These are phyloP conservation scores for Coffea canephora DNA, from an alignment of 257 asterid genomes.

Conservation along the genomic window DNA sequence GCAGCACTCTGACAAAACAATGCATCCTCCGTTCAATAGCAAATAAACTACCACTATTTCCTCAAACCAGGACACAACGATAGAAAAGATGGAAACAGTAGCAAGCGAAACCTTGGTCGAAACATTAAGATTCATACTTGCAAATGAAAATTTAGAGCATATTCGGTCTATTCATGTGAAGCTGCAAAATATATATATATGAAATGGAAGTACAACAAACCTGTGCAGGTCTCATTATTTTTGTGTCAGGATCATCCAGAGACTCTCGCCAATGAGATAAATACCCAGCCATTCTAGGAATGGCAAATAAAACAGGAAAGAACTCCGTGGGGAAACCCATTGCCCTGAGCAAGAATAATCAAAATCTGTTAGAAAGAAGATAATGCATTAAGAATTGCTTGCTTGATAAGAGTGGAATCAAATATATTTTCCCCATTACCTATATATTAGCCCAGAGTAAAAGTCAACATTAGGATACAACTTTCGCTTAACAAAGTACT, in stretches of 20 bases:
- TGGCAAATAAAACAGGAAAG: constrained; percentile 91
- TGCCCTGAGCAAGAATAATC: constrained; percentile 51
- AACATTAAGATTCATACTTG: not conserved
- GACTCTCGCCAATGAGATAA: constrained; percentile 98
- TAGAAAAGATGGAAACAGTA: not conserved
- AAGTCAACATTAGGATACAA: constrained; percentile 96
- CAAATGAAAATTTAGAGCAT: not conserved
- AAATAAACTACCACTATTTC: not conserved
- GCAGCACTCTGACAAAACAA: not conserved
- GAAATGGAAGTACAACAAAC: constrained; percentile 27
- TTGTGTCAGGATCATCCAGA: constrained; percentile 91
- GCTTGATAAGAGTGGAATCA: not conserved
- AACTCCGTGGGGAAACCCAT: constrained; percentile 98
- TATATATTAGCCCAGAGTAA: constrained; percentile 92
- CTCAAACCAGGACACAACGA: not conserved
- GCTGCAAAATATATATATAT: not conserved
- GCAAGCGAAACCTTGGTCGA: not conserved
- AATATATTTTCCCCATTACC: constrained; percentile 37
- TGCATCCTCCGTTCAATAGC: not conserved
- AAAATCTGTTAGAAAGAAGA: not conserved
- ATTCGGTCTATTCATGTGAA: not conserved
- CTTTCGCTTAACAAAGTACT: constrained; percentile 93
- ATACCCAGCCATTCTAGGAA: constrained; percentile 99
- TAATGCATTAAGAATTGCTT: not conserved
- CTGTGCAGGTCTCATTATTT: constrained; percentile 99